Evolutionary conservation across 75 land plant species (phyloP), one percentile per base, ranked within the genome.

Genomic region (Cryptomeria japonica): DNA sequence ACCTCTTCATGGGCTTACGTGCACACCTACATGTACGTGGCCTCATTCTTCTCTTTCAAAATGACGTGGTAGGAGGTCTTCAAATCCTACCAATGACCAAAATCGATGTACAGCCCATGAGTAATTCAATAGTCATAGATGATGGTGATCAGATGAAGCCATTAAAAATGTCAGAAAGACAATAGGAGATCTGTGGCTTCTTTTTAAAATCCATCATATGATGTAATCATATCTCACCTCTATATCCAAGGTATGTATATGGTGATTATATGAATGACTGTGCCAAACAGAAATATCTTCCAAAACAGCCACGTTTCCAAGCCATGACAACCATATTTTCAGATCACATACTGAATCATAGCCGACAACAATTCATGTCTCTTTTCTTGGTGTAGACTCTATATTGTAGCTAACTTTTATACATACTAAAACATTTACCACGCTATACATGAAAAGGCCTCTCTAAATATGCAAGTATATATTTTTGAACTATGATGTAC

Each of bases 11-110:
- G 6, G 96, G 94, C 36, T 93, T 94, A 42, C 93, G 95, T 37
- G 92, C 95, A 39, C 97, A 96, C 93, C 93, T 96, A 12, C 96
- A 96, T 42, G 95, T 95, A 18, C 96, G 97, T n/a, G 96, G 96
- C n/a, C n/a, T n/a, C n/a, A 94, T 96, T 85, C 84, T 95, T 37
- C 95, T 95, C 58, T 91, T 92, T 89, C 96, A 94, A 58, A 95
- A 94, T 44, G 95, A 94, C 86, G 53, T 90, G 86, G 92, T 93
- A 9, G 86, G 73, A 15, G 96, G 96, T 51, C 93, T 95, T 15
- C 94, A 96, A 86, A 88, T 94, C 47, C 91, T 53, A 94, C 94
- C 89, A 94, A 92, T 70, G 95, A 89, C 34, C 53, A 90, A n/a
- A 95, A 91, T 93, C 56, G 94, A 93, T 46, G 98, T 95, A 10